phyloP scores from a whole-genome alignment of 306 rosid species.

The Parietaria judaica region DNA sequence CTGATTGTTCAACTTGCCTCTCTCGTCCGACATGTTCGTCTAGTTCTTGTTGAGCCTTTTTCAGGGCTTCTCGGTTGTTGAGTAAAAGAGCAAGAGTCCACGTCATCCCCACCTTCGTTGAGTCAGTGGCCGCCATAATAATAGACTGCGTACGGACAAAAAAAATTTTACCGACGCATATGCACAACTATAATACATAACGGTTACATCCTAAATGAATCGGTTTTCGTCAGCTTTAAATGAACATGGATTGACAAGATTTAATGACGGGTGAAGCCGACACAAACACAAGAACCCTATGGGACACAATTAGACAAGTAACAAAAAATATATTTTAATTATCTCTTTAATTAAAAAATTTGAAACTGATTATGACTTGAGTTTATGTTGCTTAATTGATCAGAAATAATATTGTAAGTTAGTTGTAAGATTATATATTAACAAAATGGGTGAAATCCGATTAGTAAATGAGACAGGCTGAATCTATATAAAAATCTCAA shows the following conservation, averaged over 20 bases:
- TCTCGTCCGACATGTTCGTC: not conserved
- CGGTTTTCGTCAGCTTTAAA: not conserved
- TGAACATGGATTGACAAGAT: too few species aligned
- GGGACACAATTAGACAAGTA: not conserved
- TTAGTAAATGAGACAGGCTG: too few species aligned
- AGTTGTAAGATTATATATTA: too few species aligned
- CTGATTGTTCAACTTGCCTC: conserved; percentile 1
- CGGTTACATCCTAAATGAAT: not conserved
- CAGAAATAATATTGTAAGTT: too few species aligned
- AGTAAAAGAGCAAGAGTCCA: not conserved
- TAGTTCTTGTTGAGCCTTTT: conserved; percentile 2
- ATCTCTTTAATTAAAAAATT: too few species aligned
- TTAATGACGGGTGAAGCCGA: not conserved
- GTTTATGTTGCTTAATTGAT: too few species aligned
- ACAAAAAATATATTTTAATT: not conserved
- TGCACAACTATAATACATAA: too few species aligned
- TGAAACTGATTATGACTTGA: too few species aligned
- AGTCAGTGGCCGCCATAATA: not conserved
- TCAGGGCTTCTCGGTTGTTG: not conserved
- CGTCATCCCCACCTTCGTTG: not conserved
- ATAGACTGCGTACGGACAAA: not conserved
- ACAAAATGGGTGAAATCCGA: too few species aligned
- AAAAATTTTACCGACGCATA: not conserved
- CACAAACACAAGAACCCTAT: not conserved
- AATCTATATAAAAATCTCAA: too few species aligned